Evolutionary conservation across 352 stramenopile species (phyloP).

Genomic region (Peronospora farinosa): DNA sequence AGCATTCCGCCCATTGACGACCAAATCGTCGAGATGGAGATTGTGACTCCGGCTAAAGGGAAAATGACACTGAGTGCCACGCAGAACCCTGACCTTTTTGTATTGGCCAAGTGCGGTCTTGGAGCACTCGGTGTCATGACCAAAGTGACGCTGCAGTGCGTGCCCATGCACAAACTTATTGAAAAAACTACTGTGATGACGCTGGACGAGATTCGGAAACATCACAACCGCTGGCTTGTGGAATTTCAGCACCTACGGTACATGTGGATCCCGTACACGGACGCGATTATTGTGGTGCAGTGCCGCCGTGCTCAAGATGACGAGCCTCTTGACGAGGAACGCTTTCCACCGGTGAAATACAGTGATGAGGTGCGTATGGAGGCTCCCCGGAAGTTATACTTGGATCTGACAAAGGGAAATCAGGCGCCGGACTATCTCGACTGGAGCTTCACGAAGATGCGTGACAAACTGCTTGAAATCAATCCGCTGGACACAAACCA

Average conservation of each 20-base stretch:
- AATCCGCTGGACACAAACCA: constrained; percentile 88
- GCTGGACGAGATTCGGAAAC: constrained; percentile 74
- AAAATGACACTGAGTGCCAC: constrained; percentile 83
- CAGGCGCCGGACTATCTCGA: constrained; percentile 58
- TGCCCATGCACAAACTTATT: constrained; percentile 89
- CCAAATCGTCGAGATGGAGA: constrained; percentile 93
- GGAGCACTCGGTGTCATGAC: constrained; percentile 94
- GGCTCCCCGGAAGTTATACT: constrained; percentile 74
- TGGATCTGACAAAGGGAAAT: constrained; percentile 52
- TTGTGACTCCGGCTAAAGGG: constrained; percentile 91
- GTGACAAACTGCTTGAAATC: constrained; percentile 74
- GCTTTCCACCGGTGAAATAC: constrained; percentile 40
- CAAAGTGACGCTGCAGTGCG: constrained; percentile 93
- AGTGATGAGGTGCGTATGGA: constrained; percentile 62
- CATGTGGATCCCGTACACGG: constrained; percentile 99
- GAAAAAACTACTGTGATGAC: constrained; percentile 92
- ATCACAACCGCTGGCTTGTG: constrained; percentile 69
- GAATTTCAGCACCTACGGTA: constrained; percentile 90
- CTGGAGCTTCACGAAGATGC: constrained; percentile 81
- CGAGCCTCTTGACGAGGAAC: constrained; percentile 34
- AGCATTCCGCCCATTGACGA: constrained; percentile 94
- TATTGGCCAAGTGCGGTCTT: constrained; percentile 91
- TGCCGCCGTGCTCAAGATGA: constrained; percentile 55
- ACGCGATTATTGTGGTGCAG: constrained; percentile 92
- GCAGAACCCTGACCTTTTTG: constrained; percentile 83